Conservation (phyloP, 768 basidiomycete species). For the Podaxis pistillaris region DNA sequence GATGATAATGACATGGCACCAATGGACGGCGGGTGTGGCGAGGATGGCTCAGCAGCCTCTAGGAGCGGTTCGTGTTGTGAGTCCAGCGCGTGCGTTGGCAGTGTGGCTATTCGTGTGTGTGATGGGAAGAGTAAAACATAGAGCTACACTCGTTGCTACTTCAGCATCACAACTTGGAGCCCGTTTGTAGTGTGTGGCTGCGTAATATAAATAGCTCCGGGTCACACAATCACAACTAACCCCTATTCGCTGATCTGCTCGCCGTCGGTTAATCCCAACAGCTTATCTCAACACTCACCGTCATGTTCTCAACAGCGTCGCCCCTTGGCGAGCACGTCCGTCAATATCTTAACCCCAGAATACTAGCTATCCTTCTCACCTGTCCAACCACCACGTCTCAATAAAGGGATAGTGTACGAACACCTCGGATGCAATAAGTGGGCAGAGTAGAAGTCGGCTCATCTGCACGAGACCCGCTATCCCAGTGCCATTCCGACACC, state of each 20-base stretch:
- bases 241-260: background rate
- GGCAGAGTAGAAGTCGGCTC: too few relatives aligned
- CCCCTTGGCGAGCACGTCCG: too few relatives aligned
- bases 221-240: background rate
- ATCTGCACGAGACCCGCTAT: too few relatives aligned
- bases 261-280: too few relatives aligned
- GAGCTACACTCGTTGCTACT: background rate
- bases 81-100: background rate
- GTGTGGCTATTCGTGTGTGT: background rate
- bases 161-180: constrained; percentile 9
- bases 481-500: too few relatives aligned
- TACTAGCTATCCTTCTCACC: too few relatives aligned
- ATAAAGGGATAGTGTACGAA: too few relatives aligned
- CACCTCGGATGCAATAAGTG: too few relatives aligned
- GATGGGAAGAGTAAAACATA: constrained; percentile 1
- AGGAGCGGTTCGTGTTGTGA: background rate
- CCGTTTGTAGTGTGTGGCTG: background rate
- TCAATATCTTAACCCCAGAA: too few relatives aligned
- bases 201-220: background rate
- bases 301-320: too few relatives aligned
- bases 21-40: background rate
- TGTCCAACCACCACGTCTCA: too few relatives aligned
- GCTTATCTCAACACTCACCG: too few relatives aligned
- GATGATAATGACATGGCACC: background rate
- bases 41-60: constrained; percentile 4